These are phyloP conservation scores for Hydnum rufescens DNA, from an alignment of 768 basidiomycete species.

Conservation along the genomic window DNA sequence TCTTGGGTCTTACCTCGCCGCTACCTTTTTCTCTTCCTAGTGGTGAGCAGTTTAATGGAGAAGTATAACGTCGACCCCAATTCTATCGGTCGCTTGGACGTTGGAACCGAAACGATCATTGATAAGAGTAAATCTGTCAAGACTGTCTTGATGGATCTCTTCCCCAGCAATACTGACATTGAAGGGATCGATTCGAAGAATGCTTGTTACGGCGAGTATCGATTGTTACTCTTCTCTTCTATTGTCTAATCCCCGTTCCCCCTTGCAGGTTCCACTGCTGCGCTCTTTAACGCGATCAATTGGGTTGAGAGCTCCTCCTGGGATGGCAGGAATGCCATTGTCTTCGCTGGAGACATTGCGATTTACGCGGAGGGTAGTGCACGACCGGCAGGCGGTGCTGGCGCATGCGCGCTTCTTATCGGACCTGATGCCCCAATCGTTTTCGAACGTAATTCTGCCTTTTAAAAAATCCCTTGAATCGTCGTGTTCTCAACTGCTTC, in stretches of 20 bases:
- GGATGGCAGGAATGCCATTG: slow-evolving; percentile 96
- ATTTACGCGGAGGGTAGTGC: slow-evolving; percentile 93
- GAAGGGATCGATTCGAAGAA: slow-evolving; percentile 99
- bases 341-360: slow-evolving; percentile 92
- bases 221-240: neutral
- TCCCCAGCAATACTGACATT: slow-evolving; percentile 85
- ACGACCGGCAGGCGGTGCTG: slow-evolving; percentile 91
- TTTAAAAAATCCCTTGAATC: neutral
- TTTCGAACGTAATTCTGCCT: slow-evolving; percentile 88
- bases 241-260: neutral
- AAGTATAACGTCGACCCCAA: slow-evolving; percentile 93
- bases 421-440: slow-evolving; percentile 91
- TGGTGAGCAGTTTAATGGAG: slow-evolving; percentile 70
- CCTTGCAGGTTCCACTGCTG: slow-evolving; percentile 50
- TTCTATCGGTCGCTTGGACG: slow-evolving; percentile 92
- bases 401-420: slow-evolving; percentile 84
- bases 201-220: slow-evolving; percentile 67
- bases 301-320: slow-evolving; percentile 93
- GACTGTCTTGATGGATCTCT: slow-evolving; percentile 96
- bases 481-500: slow-evolving; percentile 1
- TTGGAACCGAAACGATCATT: slow-evolving; percentile 97
- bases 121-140: slow-evolving; percentile 99
- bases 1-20: neutral
- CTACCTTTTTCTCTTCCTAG: slow-evolving; percentile 21
- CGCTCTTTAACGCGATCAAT: slow-evolving; percentile 96